Evolutionary conservation across 306 rosid genomes (phyloP), one percentile per base, ranked within the genome.

Genomic region (Vachellia pachyceras): DNA sequence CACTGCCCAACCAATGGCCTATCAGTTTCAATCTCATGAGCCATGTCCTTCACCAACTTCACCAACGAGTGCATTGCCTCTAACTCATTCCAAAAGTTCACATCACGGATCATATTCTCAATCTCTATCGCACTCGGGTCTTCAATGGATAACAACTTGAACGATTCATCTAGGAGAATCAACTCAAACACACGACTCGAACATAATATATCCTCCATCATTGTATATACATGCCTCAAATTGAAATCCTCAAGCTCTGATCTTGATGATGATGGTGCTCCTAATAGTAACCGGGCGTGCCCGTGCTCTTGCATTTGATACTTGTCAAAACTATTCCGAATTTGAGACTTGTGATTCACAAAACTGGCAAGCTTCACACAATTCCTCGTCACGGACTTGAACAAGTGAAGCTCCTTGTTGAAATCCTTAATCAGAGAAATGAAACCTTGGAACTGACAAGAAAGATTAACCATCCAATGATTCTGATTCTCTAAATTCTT

Each of bases 391-490:
- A 90, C 94, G 0, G 77, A 69, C 44, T 75, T 82, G 77, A 91
- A 92, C 87, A 92, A 79, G 3, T 86, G 90, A 79, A 95, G 92
- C 44, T 89, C 97, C 83, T 77, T 91, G 72, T 77, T 65, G 58
- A 95, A 88, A 76, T 92, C 95, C 90, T 90, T 91, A 60, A 92
- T 81, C 82, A 95, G 80, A 65, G 87, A 83, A 41, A 67, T 86
- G 77, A 95, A 89, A 0, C 88, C 99, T 66, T 89, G 99, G 75
- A 76, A 84, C 78, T 92, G 99, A 87, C 99, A 95, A 68, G 97
- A 85, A 60, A 93, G 95, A 74, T 95, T 95, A 66, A 95, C 92
- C 99, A 95, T 95, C 97, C 97, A 92, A 72, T 83, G 92, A 76
- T 95, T 88, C 87, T 86, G 97, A 84, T 64, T 82, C 95, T 95